Evolutionary conservation across 1,284 basidiomycete genomes (phyloP).

Genomic region (Rhizoctonia solani): DNA sequence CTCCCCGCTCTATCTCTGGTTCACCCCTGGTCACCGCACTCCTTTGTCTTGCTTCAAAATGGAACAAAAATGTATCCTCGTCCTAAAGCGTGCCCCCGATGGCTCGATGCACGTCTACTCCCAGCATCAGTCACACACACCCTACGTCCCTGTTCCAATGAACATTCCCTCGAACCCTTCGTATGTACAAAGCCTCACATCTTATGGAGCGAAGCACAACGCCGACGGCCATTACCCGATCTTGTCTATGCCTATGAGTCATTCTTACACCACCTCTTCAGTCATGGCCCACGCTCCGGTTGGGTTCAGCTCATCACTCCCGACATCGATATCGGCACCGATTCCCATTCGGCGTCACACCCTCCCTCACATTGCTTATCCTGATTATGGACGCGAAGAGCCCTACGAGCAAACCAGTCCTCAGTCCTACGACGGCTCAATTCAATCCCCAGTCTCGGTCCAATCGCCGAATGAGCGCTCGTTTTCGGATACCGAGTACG

Average conservation of each 20-base stretch:
- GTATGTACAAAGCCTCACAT: constrained; percentile 19
- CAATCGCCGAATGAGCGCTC: constrained; percentile 29
- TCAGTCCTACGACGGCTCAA: constrained; percentile 29
- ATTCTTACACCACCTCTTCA: constrained; percentile 25
- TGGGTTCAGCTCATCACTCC: constrained; percentile 23
- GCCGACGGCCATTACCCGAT: not conserved
- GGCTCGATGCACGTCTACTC: constrained; percentile 26
- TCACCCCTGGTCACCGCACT: not conserved
- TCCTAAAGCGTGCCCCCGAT: constrained; percentile 28
- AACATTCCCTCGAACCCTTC: constrained; percentile 6
- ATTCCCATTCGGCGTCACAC: constrained; percentile 26
- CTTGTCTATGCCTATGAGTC: constrained; percentile 16
- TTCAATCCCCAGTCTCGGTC: constrained; percentile 25
- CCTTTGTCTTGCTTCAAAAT: not conserved
- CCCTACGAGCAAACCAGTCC: constrained; percentile 6
- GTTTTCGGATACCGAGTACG: constrained; percentile 19
- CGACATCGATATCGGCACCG: constrained; percentile 21
- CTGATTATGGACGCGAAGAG: constrained; percentile 26
- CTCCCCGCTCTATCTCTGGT: not conserved
- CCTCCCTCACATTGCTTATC: constrained; percentile 26
- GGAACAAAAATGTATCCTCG: constrained; percentile 9
- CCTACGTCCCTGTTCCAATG: constrained; percentile 18
- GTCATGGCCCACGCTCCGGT: not conserved
- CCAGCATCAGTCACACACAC: constrained; percentile 3
- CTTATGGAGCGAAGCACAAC: constrained; percentile 28